Conservation (phyloP, 192 early-diverging fungal genomes). For the Coemansia sp. region DNA sequence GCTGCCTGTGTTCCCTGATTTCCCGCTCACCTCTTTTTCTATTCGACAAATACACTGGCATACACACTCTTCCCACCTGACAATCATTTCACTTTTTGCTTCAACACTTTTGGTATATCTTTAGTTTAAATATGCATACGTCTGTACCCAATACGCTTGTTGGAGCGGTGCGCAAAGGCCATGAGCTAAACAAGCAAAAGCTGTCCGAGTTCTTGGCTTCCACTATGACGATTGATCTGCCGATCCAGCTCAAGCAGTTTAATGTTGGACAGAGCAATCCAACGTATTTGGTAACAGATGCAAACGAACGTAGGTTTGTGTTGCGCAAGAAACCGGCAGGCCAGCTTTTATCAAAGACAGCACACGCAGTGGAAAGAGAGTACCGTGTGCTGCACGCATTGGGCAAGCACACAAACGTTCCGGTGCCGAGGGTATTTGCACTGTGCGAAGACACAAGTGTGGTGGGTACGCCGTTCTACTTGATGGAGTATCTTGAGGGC, state of each 20-base stretch:
- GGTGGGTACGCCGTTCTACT: slow-evolving; percentile 92
- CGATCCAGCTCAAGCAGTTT: slow-evolving; percentile 81
- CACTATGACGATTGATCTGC: slow-evolving; percentile 56
- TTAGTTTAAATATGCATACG: slow-evolving; percentile 1
- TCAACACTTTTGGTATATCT: not conserved
- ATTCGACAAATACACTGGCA: too few species aligned
- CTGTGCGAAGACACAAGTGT: slow-evolving; percentile 86
- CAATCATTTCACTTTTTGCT: too few species aligned
- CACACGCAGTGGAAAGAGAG: slow-evolving; percentile 93
- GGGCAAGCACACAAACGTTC: slow-evolving; percentile 69
- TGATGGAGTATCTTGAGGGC: slow-evolving; percentile 94
- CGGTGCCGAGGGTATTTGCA: slow-evolving; percentile 84
- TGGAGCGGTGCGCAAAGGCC: slow-evolving; percentile 44
- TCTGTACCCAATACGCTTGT: slow-evolving; percentile 18
- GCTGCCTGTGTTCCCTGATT: too few species aligned
- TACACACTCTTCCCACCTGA: too few species aligned
- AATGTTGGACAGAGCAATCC: slow-evolving; percentile 93
- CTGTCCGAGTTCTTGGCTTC: slow-evolving; percentile 64
- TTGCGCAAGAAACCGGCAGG: slow-evolving; percentile 94
- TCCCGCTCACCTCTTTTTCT: too few species aligned
- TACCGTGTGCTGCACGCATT: slow-evolving; percentile 79
- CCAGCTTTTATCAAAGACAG: slow-evolving; percentile 75
- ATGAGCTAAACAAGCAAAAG: slow-evolving; percentile 60
- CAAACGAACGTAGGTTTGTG: slow-evolving; percentile 68
- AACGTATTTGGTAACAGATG: slow-evolving; percentile 81